Base-by-base conservation (phyloP, 805 yeast species). In the Candida chilensis region DNA sequence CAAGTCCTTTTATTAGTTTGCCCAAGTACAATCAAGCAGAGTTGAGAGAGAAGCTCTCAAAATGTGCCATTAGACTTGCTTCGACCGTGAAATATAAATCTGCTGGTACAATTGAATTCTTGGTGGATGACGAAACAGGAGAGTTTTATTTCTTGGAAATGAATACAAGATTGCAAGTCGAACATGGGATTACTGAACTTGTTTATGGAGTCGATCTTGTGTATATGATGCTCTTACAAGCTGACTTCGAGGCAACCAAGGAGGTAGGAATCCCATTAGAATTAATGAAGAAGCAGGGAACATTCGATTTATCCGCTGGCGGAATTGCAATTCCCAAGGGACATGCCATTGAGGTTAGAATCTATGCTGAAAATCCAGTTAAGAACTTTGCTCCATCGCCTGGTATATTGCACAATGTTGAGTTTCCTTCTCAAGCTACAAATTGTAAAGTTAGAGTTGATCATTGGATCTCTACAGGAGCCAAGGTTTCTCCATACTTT, bases 21-120 rank as follows among this genome's bases (percentile, higher is more conserved):
- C 32, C 35, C 9, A 36, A 33, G 9, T 30, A 30, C 16, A 19
- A 26, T 11, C 24, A 35, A 12, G 20, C 27, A 11, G 30, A 25
- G 4, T 24, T 48, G 9, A 39, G 52, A 36, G 36, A 32, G 20
- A 29, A 31, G n/a, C 28, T 48, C 14, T 31, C 38, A 11, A 10
- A 29, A 12, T 41, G 42, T 33, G 49, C 53, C 9, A 30, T 24
- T 7, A 31, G 30, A 14, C 32, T 48, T 10, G 54, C 50, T 11
- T 24, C 41, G 7, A 22, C 35, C 10, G 38, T 46, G 24, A 43
- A 45, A 5, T 48, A 48, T 27, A 44, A 40, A 27, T 45, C 52
- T 9, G 54, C 54, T 5, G 54, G 54, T 27, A 48, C 54, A n/a
- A 37, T 48, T 16, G 54, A 48, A 22, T 48, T 45, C 26, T 33